Evolutionary conservation across 2,329 filamentous ascomycete genomes (phyloP).

Genomic region (Penicillium glabrum): DNA sequence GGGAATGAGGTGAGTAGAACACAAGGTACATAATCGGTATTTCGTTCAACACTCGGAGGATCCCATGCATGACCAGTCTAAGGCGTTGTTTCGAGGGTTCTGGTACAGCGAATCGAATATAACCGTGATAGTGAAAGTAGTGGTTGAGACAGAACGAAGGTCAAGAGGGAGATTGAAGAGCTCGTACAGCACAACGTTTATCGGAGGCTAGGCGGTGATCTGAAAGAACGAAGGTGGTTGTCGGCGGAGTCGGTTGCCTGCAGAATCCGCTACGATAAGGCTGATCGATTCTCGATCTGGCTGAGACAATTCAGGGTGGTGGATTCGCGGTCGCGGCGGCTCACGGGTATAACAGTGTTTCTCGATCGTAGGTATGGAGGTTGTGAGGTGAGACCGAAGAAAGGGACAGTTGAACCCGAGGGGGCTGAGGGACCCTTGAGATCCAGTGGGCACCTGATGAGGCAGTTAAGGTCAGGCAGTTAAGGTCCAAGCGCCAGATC

Average conservation of each 20-base stretch:
- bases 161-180: background rate
- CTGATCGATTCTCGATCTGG: slow-evolving; percentile 12
- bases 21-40: slow-evolving; percentile 17
- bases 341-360: slow-evolving; percentile 5
- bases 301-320: slow-evolving; percentile 2
- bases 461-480: slow-evolving; percentile 21
- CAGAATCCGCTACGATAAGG: slow-evolving; percentile 14
- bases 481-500: slow-evolving; percentile 24
- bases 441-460: slow-evolving; percentile 25
- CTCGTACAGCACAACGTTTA: background rate
- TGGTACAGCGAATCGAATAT: slow-evolving; percentile 3
- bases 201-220: background rate
- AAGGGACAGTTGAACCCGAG: background rate
- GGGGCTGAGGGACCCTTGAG: slow-evolving; percentile 1
- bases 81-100: background rate
- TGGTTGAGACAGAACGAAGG: background rate
- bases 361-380: background rate
- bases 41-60: background rate
- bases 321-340: background rate
- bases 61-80: slow-evolving; percentile 17
- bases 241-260: slow-evolving; percentile 14
- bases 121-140: background rate
- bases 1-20: slow-evolving; percentile 3
- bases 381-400: background rate
- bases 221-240: background rate